These are phyloP conservation scores for Saccharata proteae DNA, from an alignment of 2,329 filamentous ascomycete species.

Conservation along the genomic window DNA sequence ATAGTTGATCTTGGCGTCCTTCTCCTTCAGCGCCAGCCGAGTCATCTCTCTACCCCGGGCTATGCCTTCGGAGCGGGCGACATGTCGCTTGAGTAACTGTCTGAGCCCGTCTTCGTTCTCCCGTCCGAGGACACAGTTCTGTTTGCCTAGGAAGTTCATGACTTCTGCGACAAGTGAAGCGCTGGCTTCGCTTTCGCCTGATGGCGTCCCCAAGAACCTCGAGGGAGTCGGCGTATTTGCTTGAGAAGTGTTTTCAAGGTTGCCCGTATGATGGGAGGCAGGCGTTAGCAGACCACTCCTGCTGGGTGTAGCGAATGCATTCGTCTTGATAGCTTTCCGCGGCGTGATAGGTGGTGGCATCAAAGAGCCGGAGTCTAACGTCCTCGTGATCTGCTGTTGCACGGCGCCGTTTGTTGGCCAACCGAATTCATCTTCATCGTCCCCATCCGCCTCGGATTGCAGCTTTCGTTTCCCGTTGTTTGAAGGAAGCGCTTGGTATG, in stretches of 20 bases:
- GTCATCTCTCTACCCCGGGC: slow-evolving; percentile 53
- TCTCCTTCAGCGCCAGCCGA: slow-evolving; percentile 48
- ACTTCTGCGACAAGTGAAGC: slow-evolving; percentile 27
- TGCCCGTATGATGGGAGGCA: slow-evolving; percentile 2
- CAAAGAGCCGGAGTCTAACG: slow-evolving; percentile 8
- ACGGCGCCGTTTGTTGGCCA: not conserved
- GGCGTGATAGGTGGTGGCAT: slow-evolving; percentile 24
- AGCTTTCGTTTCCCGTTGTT: slow-evolving; percentile 5
- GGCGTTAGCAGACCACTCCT: slow-evolving; percentile 3
- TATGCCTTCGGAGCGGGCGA: slow-evolving; percentile 48
- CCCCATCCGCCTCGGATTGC: slow-evolving; percentile 5
- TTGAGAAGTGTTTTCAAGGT: too few relatives aligned
- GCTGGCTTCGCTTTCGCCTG: slow-evolving; percentile 9
- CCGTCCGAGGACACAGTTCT: slow-evolving; percentile 25
- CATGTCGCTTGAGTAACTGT: slow-evolving; percentile 31
- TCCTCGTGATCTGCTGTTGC: slow-evolving; percentile 8
- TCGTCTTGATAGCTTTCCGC: slow-evolving; percentile 27
- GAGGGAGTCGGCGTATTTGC: slow-evolving; percentile 22
- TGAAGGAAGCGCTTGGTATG: not conserved
- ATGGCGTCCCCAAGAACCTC: slow-evolving; percentile 13
- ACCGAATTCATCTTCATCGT: not conserved
- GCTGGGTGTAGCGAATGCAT: slow-evolving; percentile 25
- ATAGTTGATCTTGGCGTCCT: slow-evolving; percentile 52
- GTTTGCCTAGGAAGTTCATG: slow-evolving; percentile 36
- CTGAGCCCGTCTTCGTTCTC: slow-evolving; percentile 13